phyloP scores from a whole-genome alignment of 768 basidiomycete genomes.

The Lenzites betulinus region DNA sequence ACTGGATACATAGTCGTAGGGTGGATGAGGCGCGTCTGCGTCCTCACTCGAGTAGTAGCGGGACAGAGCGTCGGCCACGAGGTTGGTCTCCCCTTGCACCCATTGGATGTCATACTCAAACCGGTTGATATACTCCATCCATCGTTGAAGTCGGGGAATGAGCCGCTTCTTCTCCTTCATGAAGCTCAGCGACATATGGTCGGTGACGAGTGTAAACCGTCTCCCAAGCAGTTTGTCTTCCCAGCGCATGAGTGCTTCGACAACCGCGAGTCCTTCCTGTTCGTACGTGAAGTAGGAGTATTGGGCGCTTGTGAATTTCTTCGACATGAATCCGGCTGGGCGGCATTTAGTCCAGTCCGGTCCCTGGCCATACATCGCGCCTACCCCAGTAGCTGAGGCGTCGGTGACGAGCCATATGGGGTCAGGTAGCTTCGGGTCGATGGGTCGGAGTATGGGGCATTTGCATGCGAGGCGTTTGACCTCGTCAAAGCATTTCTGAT shows the following conservation, averaged over 20 bases:
- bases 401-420: slow-evolving; percentile 30
- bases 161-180: slow-evolving; percentile 18
- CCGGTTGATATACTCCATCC: slow-evolving; percentile 33
- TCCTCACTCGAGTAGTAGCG: slow-evolving; percentile 27
- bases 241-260: slow-evolving; percentile 23
- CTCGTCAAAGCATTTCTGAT: slow-evolving; percentile 29
- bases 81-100: slow-evolving; percentile 29
- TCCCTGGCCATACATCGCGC: slow-evolving; percentile 31
- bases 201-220: not conserved
- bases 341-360: slow-evolving; percentile 26
- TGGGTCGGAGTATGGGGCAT: slow-evolving; percentile 19
- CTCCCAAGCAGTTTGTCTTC: slow-evolving; percentile 22
- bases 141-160: slow-evolving; percentile 28
- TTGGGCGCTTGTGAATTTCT: slow-evolving; percentile 34
- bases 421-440: slow-evolving; percentile 5
- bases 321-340: slow-evolving; percentile 33
- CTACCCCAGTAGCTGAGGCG: slow-evolving; percentile 22
- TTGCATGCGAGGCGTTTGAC: slow-evolving; percentile 20
- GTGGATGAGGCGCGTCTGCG: slow-evolving; percentile 17
- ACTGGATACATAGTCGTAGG: slow-evolving; percentile 11
- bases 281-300: slow-evolving; percentile 28
- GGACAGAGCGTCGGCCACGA: slow-evolving; percentile 35
- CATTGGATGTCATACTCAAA: slow-evolving; percentile 35
- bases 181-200: slow-evolving; percentile 21
- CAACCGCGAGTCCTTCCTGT: slow-evolving; percentile 16